A percentile compares a stretch with the other conserved stretches of the same genome.
Evolutionary conservation across 1,284 basidiomycete species (phyloP).

Genomic region (Ustilago nuda): DNA sequence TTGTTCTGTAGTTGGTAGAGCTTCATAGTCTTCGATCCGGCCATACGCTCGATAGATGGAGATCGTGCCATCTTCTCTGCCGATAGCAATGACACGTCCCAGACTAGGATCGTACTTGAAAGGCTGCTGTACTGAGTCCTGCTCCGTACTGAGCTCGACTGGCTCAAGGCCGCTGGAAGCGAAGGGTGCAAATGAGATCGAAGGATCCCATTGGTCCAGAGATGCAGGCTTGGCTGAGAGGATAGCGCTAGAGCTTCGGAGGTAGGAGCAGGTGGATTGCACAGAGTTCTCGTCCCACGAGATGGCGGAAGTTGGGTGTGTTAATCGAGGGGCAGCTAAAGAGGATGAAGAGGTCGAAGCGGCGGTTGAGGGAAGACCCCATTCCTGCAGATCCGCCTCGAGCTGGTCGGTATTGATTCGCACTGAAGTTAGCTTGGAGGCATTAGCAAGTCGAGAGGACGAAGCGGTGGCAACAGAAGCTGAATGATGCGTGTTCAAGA

Average conservation of each 20-base stretch:
- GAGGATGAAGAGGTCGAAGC: not conserved
- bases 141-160: not conserved
- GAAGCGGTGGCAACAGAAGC: not conserved
- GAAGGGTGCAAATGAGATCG: conserved; percentile 44
- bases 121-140: not conserved
- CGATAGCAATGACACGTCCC: conserved; percentile 33
- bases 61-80: conserved; percentile 38
- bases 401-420: conserved; percentile 21
- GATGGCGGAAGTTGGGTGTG: conserved; percentile 28
- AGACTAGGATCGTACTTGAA: conserved; percentile 31
- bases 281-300: conserved; percentile 47
- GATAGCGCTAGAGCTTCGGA: not conserved
- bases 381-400: conserved; percentile 31
- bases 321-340: conserved; percentile 9
- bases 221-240: not conserved
- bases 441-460: conserved; percentile 2
- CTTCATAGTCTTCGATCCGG: conserved; percentile 32
- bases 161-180: conserved; percentile 22
- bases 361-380: conserved; percentile 28
- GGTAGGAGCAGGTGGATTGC: conserved; percentile 19
- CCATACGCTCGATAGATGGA: conserved; percentile 39
- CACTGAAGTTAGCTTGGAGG: not conserved
- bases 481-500: conserved; percentile 15
- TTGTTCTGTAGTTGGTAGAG: not conserved
- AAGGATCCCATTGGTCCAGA: conserved; percentile 44